Conservation (phyloP, 768 basidiomycete genomes). For the Leccinum olivaceopallidum region DNA sequence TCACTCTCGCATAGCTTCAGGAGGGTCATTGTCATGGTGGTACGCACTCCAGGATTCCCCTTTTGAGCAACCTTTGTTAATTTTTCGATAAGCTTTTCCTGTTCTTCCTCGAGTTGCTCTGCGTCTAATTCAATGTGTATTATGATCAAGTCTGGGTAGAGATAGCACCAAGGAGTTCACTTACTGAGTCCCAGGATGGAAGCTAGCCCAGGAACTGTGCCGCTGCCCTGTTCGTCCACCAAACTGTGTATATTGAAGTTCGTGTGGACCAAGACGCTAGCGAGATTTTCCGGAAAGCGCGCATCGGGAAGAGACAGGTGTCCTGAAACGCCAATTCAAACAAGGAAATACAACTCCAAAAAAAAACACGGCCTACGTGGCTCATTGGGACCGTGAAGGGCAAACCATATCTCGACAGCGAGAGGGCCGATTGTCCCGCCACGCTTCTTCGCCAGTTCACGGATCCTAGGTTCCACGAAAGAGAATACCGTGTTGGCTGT, state of each 20-base stretch:
- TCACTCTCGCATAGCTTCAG: constrained; percentile 25
- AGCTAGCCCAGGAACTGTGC: not conserved
- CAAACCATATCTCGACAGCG: too few species aligned
- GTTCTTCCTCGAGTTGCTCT: not conserved
- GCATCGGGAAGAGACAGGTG: constrained; percentile 9
- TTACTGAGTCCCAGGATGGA: constrained; percentile 22
- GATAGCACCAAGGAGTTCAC: not conserved
- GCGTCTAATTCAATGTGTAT: constrained; percentile 7
- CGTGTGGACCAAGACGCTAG: constrained; percentile 13
- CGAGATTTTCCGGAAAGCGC: constrained; percentile 20
- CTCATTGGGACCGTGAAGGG: too few species aligned
- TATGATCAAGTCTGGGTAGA: not conserved
- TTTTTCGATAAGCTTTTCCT: not conserved
- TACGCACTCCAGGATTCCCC: constrained; percentile 16
- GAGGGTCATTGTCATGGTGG: constrained; percentile 25
- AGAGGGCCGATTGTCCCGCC: too few species aligned
- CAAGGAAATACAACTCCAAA: not conserved
- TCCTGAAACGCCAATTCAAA: not conserved
- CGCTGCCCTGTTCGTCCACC: not conserved
- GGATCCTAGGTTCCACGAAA: too few species aligned
- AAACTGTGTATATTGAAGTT: not conserved
- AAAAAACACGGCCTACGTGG: too few species aligned
- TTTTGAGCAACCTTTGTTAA: not conserved
- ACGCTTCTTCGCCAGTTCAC: too few species aligned
- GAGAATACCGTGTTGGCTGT: too few species aligned